Evolutionary conservation across 1,284 basidiomycete genomes (phyloP), one percentile per base, ranked within the genome.

Genomic region (Bjerkandera adusta): DNA sequence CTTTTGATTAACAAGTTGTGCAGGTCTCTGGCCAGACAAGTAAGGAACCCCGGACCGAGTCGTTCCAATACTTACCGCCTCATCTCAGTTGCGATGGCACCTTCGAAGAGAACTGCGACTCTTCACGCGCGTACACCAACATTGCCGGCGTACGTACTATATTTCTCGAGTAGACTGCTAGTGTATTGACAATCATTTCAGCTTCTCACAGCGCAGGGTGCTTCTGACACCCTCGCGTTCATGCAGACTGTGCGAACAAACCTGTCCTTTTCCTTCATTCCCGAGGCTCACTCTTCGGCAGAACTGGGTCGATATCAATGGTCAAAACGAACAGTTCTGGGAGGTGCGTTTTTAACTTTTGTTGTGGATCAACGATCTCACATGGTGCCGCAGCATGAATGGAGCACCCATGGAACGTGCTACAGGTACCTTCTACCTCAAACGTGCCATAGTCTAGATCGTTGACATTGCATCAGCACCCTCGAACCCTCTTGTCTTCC

Each of bases 361-460:
- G 11, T 5, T 16, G 5, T 4, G 26, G 11, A 43, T 40, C 1
- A 33, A 32, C 24, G 29, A 6, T 30, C n/a, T 36, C 26, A 5
- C 27, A 25, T 7, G 20, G 26, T 25, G 11, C 15, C 47, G 18
- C 36, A 63, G 79, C 84, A 87, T 51, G 85, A 86, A 63, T 88
- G 83, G 85, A 54, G 68, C 22, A 77, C 68, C 18, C 87, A 90
- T 57, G 87, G 87, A n/a, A 89, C 87, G 2, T 89, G 88, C 63
- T 77, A 76, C 63, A n/a, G n/a, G n/a, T n/a, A n/a, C n/a, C n/a
- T n/a, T n/a, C n/a, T n/a, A n/a, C n/a, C n/a, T n/a, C n/a, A n/a
- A n/a, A n/a, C n/a, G n/a, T n/a, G n/a, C 13, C 18, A 10, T 32
- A 36, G 21, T 22, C 8, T n/a, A n/a, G 13, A 21, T 24, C 10